Evolutionary conservation across 202 grass and related monocot species (phyloP).

Genomic region (Eragrostis tef): DNA sequence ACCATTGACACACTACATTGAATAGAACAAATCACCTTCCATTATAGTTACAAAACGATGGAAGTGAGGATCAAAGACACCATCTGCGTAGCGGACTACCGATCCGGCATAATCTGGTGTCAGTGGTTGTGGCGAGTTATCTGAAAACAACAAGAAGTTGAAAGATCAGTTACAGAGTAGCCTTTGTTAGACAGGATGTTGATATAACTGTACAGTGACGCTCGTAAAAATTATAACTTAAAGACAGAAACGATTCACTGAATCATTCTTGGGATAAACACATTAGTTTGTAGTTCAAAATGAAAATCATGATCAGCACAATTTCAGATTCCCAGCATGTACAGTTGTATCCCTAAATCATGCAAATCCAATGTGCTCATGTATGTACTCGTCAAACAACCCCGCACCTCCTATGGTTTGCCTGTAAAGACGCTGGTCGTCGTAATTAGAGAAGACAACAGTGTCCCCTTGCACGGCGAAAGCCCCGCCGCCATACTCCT

Average conservation of each 20-base stretch:
- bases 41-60: slow-evolving; percentile 76
- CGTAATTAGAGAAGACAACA: slow-evolving; percentile 85
- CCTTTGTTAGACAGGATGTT: background rate
- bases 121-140: slow-evolving; percentile 58
- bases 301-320: background rate
- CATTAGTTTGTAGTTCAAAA: slow-evolving; percentile 8
- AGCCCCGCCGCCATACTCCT: slow-evolving; percentile 82
- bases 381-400: background rate
- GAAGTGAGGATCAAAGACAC: slow-evolving; percentile 82
- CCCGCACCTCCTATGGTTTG: slow-evolving; percentile 63
- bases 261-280: slow-evolving; percentile 9
- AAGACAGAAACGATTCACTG: background rate
- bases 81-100: slow-evolving; percentile 78
- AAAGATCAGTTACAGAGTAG: slow-evolving; percentile 5
- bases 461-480: slow-evolving; percentile 66
- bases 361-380: background rate
- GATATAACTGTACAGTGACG: background rate
- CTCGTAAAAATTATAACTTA: background rate
- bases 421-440: slow-evolving; percentile 85
- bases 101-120: slow-evolving; percentile 74
- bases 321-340: background rate
- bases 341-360: no score
- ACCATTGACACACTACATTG: slow-evolving; percentile 1
- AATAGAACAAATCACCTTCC: slow-evolving; percentile 69
- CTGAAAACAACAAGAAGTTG: slow-evolving; percentile 51